Evolutionary conservation across 768 basidiomycete genomes (phyloP).

Genomic region (Boletales sp.): DNA sequence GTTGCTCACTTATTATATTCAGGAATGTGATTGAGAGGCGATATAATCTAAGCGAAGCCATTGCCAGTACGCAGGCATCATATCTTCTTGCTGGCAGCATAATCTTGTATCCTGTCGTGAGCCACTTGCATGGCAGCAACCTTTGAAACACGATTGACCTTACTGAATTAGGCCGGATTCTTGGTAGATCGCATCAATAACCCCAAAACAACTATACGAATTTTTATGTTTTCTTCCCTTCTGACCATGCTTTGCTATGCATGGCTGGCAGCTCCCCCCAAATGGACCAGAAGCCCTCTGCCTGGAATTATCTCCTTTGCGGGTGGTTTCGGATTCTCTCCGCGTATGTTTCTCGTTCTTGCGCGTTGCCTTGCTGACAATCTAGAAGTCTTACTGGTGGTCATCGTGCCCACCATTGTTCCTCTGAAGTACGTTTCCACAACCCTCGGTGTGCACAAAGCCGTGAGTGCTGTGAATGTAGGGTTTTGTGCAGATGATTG

Average conservation of each 20-base stretch:
- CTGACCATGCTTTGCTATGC: constrained; percentile 58
- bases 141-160: not conserved
- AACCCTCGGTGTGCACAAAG: constrained; percentile 74
- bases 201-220: constrained; percentile 52
- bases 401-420: constrained; percentile 72
- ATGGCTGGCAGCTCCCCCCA: constrained; percentile 64
- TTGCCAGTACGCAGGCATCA: constrained; percentile 63
- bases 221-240: constrained; percentile 56
- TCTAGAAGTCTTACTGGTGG: constrained; percentile 59
- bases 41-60: constrained; percentile 55
- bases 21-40: constrained; percentile 74
- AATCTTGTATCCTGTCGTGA: constrained; percentile 65
- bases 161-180: constrained; percentile 51
- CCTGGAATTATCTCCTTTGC: constrained; percentile 64
- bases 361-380: constrained; percentile 1
- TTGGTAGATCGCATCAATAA: constrained; percentile 58
- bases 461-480: constrained; percentile 41
- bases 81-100: constrained; percentile 70
- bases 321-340: constrained; percentile 69
- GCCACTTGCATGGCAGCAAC: constrained; percentile 15
- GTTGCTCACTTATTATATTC: constrained; percentile 2
- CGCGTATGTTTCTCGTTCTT: constrained; percentile 38
- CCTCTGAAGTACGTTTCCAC: constrained; percentile 72
- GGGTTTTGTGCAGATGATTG: not conserved
- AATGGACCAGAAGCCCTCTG: constrained; percentile 51